Percentiles rank a stretch among this genome's conserved stretches.
Conservation (phyloP, 1,139 yeast species). For the Taphrina flavorubra region DNA sequence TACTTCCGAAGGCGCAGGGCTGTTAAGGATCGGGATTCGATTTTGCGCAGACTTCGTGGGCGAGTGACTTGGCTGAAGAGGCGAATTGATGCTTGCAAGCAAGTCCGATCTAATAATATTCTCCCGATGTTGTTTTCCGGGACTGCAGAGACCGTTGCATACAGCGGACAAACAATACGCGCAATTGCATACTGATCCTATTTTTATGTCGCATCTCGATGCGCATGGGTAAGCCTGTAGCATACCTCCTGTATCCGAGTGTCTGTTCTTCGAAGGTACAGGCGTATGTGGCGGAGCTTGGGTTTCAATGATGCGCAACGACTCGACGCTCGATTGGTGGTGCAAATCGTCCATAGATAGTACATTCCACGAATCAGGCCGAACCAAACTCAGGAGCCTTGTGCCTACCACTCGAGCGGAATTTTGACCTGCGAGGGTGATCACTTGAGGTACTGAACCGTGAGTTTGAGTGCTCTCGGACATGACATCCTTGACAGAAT, state of each 20-base stretch:
- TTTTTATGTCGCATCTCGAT: too few relatives aligned
- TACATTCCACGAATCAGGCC: conserved; percentile 11
- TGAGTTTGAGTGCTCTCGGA: background rate
- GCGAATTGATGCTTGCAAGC: too few relatives aligned
- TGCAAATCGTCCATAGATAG: conserved; percentile 1
- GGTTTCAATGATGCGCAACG: background rate
- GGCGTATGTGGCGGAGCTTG: background rate
- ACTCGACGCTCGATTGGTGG: background rate
- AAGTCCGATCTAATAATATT: too few relatives aligned
- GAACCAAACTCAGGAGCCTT: background rate
- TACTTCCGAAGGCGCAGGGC: background rate
- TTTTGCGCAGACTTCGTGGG: too few relatives aligned
- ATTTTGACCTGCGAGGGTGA: background rate
- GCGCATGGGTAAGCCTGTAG: too few relatives aligned
- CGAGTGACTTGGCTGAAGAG: too few relatives aligned
- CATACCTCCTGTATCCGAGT: too few relatives aligned
- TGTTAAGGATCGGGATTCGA: background rate
- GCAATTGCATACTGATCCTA: too few relatives aligned
- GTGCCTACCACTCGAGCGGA: background rate
- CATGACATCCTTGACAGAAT: conserved; percentile 1
- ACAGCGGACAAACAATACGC: too few relatives aligned
- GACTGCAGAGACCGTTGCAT: too few relatives aligned
- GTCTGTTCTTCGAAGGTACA: too few relatives aligned
- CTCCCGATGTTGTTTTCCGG: too few relatives aligned
- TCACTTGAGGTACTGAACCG: background rate